Evolutionary conservation across 1,284 basidiomycete species (phyloP), one percentile per base, ranked within the genome.

Genomic region (Vanrija sp.): DNA sequence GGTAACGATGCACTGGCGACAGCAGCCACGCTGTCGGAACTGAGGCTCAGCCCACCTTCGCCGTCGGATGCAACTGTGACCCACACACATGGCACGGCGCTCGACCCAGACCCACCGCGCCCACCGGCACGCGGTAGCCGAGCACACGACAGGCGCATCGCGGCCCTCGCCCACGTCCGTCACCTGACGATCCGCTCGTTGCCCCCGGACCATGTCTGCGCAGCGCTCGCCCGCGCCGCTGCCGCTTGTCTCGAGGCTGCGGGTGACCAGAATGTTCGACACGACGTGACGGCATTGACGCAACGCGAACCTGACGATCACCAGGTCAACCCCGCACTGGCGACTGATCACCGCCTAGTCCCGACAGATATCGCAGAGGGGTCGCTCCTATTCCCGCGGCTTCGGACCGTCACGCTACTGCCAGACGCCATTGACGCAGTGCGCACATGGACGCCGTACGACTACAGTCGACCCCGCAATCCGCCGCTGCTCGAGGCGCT

Each of bases 401-500:
- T 68, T 2, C 14, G 23, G 1, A 48, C 63, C 2, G 57, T 71
- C 6, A 46, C 43, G 2, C 15, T 71, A 1, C 41, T 50, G 0
- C 61, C 68, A 4, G 31, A 47, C 2, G 67, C 65, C 1, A 47
- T 61, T 10, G 63, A 69, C 43, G 48, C 52, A 5, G 46, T 69
- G 25, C 61, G 67, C 2, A 60, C 59, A 6, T 71, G 58, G 59
- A 47, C 54, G 6, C 61, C 65, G 2, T 42, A 56, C 10, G 24
- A 35, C n/a, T 63, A 61, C 45, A 56, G 53, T 20, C 48, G 47
- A 22, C 56, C 55, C 12, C 61, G 49, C 1, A 58, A 54, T 18
- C 67, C 64, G 16, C 42, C 60, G 3, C 59, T 71, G 22, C 49
- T 68, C 18, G 60, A 63, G 35, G 45, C 52, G 14, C 55, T 68